Evolutionary conservation across 495 filamentous ascomycete genomes (phyloP).

Genomic region (Aspergillus haitiensis): DNA sequence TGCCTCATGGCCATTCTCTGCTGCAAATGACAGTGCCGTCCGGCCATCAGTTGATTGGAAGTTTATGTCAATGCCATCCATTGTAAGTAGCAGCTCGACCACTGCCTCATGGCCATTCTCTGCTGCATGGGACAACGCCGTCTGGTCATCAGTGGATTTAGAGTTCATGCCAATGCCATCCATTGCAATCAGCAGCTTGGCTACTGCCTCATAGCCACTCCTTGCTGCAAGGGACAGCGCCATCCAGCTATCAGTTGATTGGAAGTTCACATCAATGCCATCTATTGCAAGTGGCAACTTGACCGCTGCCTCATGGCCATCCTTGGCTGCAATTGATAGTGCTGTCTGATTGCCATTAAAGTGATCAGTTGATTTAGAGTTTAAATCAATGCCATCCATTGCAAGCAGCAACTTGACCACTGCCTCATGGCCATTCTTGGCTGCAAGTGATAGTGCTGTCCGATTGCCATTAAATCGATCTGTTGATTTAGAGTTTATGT

Average conservation of each 20-base stretch:
- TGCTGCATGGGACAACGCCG: neutral
- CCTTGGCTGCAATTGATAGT: neutral
- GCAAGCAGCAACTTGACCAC: neutral
- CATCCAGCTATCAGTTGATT: too few relatives aligned
- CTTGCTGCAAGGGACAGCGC: neutral
- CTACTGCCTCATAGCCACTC: neutral
- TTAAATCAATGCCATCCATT: neutral
- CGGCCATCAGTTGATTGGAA: too few relatives aligned
- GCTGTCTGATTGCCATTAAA: neutral
- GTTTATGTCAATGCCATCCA: neutral
- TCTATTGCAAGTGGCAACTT: neutral
- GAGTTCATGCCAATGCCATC: neutral
- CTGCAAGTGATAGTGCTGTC: neutral
- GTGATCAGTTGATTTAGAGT: too few relatives aligned
- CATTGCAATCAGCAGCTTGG: neutral
- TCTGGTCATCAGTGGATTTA: too few relatives aligned
- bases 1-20: neutral
- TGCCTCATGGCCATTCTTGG: neutral
- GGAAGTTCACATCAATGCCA: neutral
- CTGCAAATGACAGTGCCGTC: neutral
- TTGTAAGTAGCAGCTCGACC: neutral
- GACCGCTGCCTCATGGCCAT: neutral
- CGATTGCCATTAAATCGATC: neutral
- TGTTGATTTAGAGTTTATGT: neutral
- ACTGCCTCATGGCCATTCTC: neutral